Conservation (phyloP, 805 yeast species). For the Teunomyces panamensis region DNA sequence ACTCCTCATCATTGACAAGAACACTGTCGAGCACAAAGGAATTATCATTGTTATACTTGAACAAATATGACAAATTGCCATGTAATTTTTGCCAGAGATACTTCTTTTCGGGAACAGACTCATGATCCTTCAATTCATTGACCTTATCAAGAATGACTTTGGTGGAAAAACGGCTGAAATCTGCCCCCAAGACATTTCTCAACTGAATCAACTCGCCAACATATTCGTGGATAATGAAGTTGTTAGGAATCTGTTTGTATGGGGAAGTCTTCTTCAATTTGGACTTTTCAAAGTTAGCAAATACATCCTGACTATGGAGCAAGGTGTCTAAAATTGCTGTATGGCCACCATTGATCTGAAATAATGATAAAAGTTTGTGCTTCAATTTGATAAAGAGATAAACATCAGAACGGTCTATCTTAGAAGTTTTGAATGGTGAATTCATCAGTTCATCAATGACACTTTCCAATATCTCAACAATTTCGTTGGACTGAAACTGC, state of each 20-base stretch:
- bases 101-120: constrained; percentile 16
- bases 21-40: constrained; percentile 37
- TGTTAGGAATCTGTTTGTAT: constrained; percentile 33
- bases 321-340: constrained; percentile 57
- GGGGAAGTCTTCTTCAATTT: not conserved
- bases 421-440: constrained; percentile 10
- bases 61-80: constrained; percentile 29
- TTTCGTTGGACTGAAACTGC: constrained; percentile 8
- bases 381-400: constrained; percentile 14
- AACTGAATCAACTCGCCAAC: constrained; percentile 26
- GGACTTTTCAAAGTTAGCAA: constrained; percentile 15
- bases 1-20: constrained; percentile 25
- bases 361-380: constrained; percentile 26
- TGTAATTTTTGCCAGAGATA: constrained; percentile 24
- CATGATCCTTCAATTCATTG: constrained; percentile 12
- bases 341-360: constrained; percentile 54
- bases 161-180: constrained; percentile 15
- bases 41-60: constrained; percentile 29
- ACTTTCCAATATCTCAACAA: constrained; percentile 14
- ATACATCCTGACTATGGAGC: constrained; percentile 41
- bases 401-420: constrained; percentile 11
- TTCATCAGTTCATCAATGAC: constrained; percentile 15
- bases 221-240: constrained; percentile 32
- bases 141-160: constrained; percentile 15
- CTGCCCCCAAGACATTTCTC: constrained; percentile 13